Evolutionary conservation across 495 filamentous ascomycete genomes (phyloP).

Genomic region (Trichocladium uniseriatum): DNA sequence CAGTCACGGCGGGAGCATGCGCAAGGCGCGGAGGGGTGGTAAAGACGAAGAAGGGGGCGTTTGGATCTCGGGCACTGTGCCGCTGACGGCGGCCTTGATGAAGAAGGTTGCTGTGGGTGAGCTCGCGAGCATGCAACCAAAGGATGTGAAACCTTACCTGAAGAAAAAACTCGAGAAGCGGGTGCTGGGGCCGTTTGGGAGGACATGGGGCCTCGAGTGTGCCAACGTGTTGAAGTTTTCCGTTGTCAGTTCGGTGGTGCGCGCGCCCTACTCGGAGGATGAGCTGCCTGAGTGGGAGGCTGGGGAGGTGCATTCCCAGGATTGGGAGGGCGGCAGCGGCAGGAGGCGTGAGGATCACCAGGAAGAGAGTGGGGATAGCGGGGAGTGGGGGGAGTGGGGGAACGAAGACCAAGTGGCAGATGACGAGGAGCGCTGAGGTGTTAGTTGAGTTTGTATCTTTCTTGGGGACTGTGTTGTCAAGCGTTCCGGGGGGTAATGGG

Average conservation of each 20-base stretch:
- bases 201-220: conserved; percentile 15
- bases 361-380: no score
- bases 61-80: conserved; percentile 44
- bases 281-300: conserved; percentile 39
- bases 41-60: conserved; percentile 2
- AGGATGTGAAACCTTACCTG: conserved; percentile 38
- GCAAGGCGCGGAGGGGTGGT: background rate
- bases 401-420: no score
- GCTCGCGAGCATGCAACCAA: conserved; percentile 33
- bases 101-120: conserved; percentile 29
- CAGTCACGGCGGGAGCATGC: background rate
- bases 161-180: conserved; percentile 32
- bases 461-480: no score
- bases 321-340: background rate
- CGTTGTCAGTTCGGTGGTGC: conserved; percentile 36
- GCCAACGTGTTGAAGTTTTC: conserved; percentile 29
- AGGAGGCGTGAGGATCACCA: no score
- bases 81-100: conserved; percentile 46
- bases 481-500: no score
- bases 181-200: conserved; percentile 25
- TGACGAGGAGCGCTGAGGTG: no score
- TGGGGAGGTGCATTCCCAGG: conserved; percentile 18
- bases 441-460: no score
- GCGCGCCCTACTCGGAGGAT: conserved; percentile 25
- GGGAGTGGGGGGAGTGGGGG: no score